A percentile compares a stretch with the other conserved stretches of the same genome.
Conservation (phyloP, 352 stramenopile genomes). For the Globisporangium rhizosaccharum region DNA sequence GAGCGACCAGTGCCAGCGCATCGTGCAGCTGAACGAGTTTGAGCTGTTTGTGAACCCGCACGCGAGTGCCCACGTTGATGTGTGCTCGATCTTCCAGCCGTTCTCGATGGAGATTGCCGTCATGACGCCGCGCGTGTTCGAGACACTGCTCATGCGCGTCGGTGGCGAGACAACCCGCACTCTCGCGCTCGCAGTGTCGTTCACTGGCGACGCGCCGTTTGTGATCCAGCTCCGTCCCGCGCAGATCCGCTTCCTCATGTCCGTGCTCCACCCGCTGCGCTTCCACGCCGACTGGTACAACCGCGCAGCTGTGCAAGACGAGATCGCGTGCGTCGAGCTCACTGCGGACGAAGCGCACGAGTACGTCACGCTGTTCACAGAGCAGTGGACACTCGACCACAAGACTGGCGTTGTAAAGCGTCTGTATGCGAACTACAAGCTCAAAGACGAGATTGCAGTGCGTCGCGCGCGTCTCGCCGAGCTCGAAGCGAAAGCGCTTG, state of each 20-base stretch:
- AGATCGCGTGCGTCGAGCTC: conserved; percentile 60
- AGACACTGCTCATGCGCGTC: conserved; percentile 49
- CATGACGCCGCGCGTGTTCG: conserved; percentile 60
- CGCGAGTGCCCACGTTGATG: conserved; percentile 21
- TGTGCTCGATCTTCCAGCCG: conserved; percentile 43
- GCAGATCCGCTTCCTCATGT: conserved; percentile 56
- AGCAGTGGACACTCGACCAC: conserved; percentile 57
- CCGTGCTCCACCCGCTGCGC: conserved; percentile 44
- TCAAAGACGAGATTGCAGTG: conserved; percentile 36
- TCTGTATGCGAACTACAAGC: conserved; percentile 29
- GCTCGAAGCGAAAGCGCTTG: conserved; percentile 55
- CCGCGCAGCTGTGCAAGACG: conserved; percentile 48
- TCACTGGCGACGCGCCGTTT: conserved; percentile 26
- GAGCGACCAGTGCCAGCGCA: conserved; percentile 33
- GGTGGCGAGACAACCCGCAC: conserved; percentile 27
- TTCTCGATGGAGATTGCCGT: conserved; percentile 53
- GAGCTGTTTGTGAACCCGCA: conserved; percentile 61
- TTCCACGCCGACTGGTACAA: conserved; percentile 72
- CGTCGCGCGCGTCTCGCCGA: conserved; percentile 38
- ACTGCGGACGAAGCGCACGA: conserved; percentile 33
- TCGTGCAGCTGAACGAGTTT: conserved; percentile 54
- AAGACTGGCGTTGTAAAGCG: conserved; percentile 35
- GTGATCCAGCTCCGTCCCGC: conserved; percentile 54
- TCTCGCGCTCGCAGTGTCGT: conserved; percentile 51
- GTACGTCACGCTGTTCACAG: conserved; percentile 50